Base-by-base conservation (phyloP, 2,329 filamentous ascomycete species). In the Tolypocladium tropicale region DNA sequence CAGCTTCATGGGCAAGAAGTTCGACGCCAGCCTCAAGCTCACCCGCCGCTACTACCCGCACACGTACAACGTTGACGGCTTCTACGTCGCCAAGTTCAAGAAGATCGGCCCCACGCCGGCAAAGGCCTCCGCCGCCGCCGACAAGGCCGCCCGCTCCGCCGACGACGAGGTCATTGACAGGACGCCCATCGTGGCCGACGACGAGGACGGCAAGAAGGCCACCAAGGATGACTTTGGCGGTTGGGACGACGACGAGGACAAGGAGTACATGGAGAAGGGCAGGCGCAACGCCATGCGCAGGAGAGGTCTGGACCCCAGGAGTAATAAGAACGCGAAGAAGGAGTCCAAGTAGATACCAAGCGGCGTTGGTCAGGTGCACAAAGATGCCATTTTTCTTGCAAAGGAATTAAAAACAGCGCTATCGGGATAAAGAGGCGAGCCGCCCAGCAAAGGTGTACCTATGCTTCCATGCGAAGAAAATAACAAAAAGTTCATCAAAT, bases 71-170 rank as follows among this genome's bases (percentile, higher is more conserved):
- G 91, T 99, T 36, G 94, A 97, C 70, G 94, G 94, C 61, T 99
- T 99, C 84, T 99, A 91, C 70, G 94, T 99, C 59, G 90, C 91
- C 67, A 99, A 99, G 74, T 88, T 99, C 75, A 92, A 95, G 74
- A 99, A 99, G 80, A 83, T 83, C 18, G 93, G 84, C 0, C 88
- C 90, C 3, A 89, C 88, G 43, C 86, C 89, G 1, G 74, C 78
- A 56, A 83, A 81, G 59, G 60, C 60, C 50, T 52, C 59, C 11
- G 64, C 64, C 16, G 58, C 74, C 30, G 59, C 59, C 51, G 75
- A 76, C 55, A 66, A 64, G 55, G 56, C 61, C 21, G 63, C 62
- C 16, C 65, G 62, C n/a, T 62, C 62, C 12, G 59, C 58, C 53
- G 62, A 63, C 39, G 74, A 76, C 52, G 77, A 79, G 50, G 70